These are phyloP conservation scores for Nakazawaea sp. DNA, from an alignment of 805 yeast species.

Conservation along the genomic window DNA sequence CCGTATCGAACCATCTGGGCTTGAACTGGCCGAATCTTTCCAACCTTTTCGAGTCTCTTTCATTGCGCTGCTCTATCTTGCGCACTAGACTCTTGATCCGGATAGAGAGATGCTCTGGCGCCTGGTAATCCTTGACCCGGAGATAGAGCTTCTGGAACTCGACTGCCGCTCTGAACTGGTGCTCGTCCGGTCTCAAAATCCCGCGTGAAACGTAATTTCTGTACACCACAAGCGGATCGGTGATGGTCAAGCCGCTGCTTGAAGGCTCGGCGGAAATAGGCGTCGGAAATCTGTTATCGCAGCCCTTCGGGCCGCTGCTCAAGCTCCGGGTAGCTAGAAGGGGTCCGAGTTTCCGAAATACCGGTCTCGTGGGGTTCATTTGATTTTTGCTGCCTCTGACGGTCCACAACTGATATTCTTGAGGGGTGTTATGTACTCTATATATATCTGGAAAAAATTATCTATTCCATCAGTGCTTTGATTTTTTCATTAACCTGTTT, in stretches of 20 bases:
- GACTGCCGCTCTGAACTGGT: conserved; percentile 56
- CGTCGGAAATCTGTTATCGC: conserved; percentile 17
- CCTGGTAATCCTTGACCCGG: conserved; percentile 52
- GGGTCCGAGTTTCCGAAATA: no score
- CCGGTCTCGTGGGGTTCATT: no score
- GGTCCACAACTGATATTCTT: no score
- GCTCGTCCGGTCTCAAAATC: conserved; percentile 42
- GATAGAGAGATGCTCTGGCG: conserved; percentile 40
- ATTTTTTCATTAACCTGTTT: no score
- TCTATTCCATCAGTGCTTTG: no score
- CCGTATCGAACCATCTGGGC: conserved; percentile 21
- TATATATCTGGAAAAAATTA: no score
- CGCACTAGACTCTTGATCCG: conserved; percentile 32
- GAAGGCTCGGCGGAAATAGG: conserved; percentile 3
- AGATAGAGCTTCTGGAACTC: conserved; percentile 56
- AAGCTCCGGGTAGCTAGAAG: neutral
- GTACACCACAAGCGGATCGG: conserved; percentile 60
- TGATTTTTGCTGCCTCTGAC: no score
- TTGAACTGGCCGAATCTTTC: conserved; percentile 23
- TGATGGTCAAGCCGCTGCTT: conserved; percentile 29
- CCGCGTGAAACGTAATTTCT: conserved; percentile 47
- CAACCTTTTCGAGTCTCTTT: conserved; percentile 13
- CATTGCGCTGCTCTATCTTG: conserved; percentile 22
- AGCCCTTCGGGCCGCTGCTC: conserved; percentile 19
- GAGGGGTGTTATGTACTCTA: no score